Base-by-base conservation (phyloP, 768 basidiomycete genomes). In the Suillus cothurnatus region DNA sequence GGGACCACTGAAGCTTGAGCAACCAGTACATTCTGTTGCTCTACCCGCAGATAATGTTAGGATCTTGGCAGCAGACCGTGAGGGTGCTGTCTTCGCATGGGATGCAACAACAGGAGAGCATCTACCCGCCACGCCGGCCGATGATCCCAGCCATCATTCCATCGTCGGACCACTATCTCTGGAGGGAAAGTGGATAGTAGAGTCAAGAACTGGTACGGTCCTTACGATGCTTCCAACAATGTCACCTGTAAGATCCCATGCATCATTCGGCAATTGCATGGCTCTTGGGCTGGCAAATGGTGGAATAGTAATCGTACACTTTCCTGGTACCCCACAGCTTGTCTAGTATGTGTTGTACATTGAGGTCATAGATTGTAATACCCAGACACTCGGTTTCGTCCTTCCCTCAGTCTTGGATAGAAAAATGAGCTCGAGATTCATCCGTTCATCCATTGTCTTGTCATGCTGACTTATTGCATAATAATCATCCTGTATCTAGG, bases 271-370 rank as follows among this genome's bases (percentile, higher is more conserved):
- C n/a, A 61, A 70, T 36, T 70, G 36, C 17, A 67, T 77, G 45
- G 74, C 66, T 47, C 69, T 75, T 39, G 74, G 74, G 23, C 57
- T 75, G 52, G 74, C 70, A 17, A 75, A 73, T 17, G 74, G 74
- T 61, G 67, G 74, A 21, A 67, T 75, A 19, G 68, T 75, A n/a
- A 68, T 75, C 28, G 0, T 75, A 61, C 66, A 45, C 2, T 76
- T 75, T 66, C 74, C 53, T 21, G 12, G 6, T 32, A 32, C 11
- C 21, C 19, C 73, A 61, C 36, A 21, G 34, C 4, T 65, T 39
- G 4, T 14, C 57, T 41, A 39, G 26, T 15, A 34, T 34, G 9
- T 34, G 34, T 11, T 34, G 34, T 9, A 11, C 11, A 34, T 34
- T 34, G 34, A 34, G 34, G 9, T 34, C 34, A 9, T 34, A 34